phyloP scores from a whole-genome alignment of 257 asterid species.

The Nicotiana undulata region DNA sequence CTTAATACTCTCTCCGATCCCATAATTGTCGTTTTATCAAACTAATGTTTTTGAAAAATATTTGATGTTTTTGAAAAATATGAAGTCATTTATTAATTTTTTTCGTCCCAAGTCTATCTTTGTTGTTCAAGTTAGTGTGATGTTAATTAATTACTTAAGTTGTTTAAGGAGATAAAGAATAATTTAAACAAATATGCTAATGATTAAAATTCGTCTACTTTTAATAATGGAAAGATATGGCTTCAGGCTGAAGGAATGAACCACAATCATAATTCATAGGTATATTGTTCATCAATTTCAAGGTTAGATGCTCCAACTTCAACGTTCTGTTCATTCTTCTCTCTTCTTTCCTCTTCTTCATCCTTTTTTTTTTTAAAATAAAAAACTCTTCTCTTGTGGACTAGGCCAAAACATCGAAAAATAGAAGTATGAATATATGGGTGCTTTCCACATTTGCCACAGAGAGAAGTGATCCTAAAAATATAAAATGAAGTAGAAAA shows the following conservation, averaged over 20 bases:
- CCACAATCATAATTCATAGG: not conserved
- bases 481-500: not conserved
- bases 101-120: not conserved
- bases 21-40: not conserved
- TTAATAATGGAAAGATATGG: not conserved
- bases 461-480: not conserved
- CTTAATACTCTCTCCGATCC: not conserved
- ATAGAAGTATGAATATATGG: not conserved
- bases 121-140: not conserved
- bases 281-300: not conserved
- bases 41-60: not conserved
- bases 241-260: not conserved
- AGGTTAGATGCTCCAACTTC: constrained; percentile 1
- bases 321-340: not conserved
- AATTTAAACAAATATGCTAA: not conserved
- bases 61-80: not conserved
- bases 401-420: not conserved
- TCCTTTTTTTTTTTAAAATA: not conserved
- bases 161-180: not conserved
- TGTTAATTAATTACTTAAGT: not conserved
- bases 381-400: not conserved
- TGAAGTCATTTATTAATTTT: not conserved
- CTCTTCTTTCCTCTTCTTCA: too few species aligned
- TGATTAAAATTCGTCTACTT: not conserved
- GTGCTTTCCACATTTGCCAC: not conserved